A percentile compares a stretch with the other conserved stretches of the same genome.
Evolutionary conservation across 1,284 basidiomycete species (phyloP).

Genomic region (Malassezia vespertilionis): DNA sequence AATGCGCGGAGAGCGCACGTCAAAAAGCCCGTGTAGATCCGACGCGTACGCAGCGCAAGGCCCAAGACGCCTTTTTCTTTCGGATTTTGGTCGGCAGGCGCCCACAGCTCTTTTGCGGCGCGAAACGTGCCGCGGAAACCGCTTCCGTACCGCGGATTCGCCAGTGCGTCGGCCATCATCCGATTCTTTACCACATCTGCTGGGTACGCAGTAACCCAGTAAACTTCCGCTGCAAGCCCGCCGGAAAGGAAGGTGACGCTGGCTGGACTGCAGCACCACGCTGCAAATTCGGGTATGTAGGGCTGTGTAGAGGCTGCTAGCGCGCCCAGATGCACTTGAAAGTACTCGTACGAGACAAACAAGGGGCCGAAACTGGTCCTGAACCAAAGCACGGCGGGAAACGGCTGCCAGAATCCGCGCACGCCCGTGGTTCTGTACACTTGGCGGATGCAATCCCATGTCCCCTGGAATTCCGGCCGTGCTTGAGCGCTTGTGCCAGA

Average conservation of each 20-base stretch:
- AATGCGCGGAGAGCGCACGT: constrained; percentile 39
- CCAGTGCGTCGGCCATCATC: constrained; percentile 53
- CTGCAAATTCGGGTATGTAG: constrained; percentile 36
- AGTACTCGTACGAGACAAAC: constrained; percentile 45
- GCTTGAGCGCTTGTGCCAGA: neutral
- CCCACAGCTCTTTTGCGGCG: neutral
- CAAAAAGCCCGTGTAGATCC: constrained; percentile 34
- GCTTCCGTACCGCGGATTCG: constrained; percentile 44
- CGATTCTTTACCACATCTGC: constrained; percentile 61
- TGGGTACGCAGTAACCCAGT: constrained; percentile 58
- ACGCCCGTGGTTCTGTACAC: constrained; percentile 39
- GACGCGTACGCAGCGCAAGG: constrained; percentile 7
- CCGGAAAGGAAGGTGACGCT: constrained; percentile 62
- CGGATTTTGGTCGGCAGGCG: neutral
- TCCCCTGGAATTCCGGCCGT: constrained; percentile 30
- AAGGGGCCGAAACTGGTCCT: constrained; percentile 38
- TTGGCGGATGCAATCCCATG: constrained; percentile 46
- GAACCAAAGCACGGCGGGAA: constrained; percentile 48
- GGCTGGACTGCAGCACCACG: constrained; percentile 55
- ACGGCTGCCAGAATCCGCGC: constrained; percentile 44
- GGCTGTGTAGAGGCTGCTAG: constrained; percentile 7
- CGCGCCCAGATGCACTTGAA: constrained; percentile 26
- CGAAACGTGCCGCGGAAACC: constrained; percentile 39
- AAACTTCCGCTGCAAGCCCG: constrained; percentile 45
- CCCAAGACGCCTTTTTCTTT: constrained; percentile 2